Base-by-base conservation (phyloP, 1,284 basidiomycete genomes). In the Leccinum ponderosum region DNA sequence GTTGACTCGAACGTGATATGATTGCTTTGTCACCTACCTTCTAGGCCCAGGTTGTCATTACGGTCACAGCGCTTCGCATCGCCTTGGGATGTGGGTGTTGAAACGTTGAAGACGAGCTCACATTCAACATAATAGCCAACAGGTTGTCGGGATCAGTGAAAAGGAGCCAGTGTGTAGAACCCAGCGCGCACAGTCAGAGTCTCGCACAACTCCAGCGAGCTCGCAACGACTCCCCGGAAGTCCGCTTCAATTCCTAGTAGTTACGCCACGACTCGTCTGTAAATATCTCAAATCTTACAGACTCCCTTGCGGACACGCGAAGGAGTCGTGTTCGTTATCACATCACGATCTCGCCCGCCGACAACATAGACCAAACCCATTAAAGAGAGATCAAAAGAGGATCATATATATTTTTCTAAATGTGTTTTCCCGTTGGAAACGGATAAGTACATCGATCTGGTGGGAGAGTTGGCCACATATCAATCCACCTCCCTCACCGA, bases 401-500 rank as follows among this genome's bases (percentile, higher is more conserved):
- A 17, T 42, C 37, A 50, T 25, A 50, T 27, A n/a, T n/a, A n/a
- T 29, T 62, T 61, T n/a, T 9, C 44, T 47, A 47, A 62, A 55
- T 7, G 33, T 33, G 47, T 53, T 56, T 59, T 56, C 56, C 33
- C 53, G 17, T 53, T 37, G 44, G 17, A 63, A 54, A 62, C 56
- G 51, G 20, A 67, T 70, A 67, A 55, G 59, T 74, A 73, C 74
- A 75, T 47, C 48, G 53, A 58, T 56, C 53, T 54, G 55, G 59
- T 55, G 61, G 44, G 55, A 62, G 42, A 53, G n/a, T 62, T 58
- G 51, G 61, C 62, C 56, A 53, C 31, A 48, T 57, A 66, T 44
- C 58, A 47, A 61, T 39, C 52, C 53, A 56, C 53, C 47, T n/a
- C 53, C 39, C 57, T 83, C 74, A 86, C 73, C 84, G 85, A 71